Evolutionary conservation across 140 eudicot species (phyloP).

Genomic region (Eryngium alpinum): DNA sequence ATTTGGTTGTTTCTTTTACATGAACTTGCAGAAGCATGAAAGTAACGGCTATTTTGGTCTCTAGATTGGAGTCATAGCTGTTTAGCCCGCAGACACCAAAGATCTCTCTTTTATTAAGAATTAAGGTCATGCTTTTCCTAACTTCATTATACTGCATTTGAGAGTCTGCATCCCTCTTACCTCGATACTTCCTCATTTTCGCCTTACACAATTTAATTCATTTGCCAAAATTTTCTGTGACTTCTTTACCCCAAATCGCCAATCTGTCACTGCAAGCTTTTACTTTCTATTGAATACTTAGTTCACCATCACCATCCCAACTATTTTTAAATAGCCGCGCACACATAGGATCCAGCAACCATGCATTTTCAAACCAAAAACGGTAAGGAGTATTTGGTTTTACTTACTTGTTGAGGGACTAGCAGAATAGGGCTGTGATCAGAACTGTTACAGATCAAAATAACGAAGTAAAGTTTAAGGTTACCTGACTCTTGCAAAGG

Average conservation of each 20-base stretch:
- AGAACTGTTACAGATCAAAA: no score
- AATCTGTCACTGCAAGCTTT: background rate
- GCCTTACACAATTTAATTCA: background rate
- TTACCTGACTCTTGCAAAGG: no score
- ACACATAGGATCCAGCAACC: background rate
- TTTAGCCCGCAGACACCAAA: no score
- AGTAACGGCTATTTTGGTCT: background rate
- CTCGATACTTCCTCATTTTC: fast-evolving
- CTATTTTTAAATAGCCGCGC: background rate
- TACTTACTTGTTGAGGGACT: no score
- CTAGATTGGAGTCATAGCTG: background rate
- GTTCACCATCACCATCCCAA: fast-evolving
- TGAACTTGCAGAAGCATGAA: background rate
- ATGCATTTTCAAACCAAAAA: no score
- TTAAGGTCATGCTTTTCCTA: fast-evolving
- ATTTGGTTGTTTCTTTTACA: background rate
- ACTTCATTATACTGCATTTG: background rate
- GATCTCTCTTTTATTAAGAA: background rate
- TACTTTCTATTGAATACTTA: background rate
- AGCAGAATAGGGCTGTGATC: no score
- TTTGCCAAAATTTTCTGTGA: background rate
- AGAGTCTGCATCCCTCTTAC: background rate
- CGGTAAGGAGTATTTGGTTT: no score
- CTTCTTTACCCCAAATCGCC: background rate
- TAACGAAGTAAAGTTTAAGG: no score